Conservation (phyloP, 805 yeast species). For the Lipomyces lipofer region DNA sequence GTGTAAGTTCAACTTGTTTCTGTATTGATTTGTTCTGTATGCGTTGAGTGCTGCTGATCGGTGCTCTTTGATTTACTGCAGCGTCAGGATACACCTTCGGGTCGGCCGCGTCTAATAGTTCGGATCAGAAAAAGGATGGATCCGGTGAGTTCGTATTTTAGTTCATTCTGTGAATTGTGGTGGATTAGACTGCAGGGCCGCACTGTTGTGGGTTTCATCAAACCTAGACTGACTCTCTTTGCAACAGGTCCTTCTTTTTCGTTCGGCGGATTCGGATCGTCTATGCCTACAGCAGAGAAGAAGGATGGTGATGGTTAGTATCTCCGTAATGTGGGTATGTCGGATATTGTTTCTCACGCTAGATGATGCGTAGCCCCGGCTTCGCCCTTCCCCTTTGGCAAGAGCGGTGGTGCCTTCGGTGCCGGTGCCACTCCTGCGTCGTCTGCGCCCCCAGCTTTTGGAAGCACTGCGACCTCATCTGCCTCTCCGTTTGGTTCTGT, state of each 20-base stretch:
- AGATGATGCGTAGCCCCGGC: not conserved
- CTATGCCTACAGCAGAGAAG: not conserved
- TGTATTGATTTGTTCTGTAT: too few species aligned
- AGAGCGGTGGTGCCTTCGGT: not conserved
- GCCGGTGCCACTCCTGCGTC: constrained; percentile 1
- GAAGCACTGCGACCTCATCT: constrained; percentile 1
- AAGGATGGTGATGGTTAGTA: not conserved
- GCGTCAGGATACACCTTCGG: not conserved
- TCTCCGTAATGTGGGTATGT: not conserved
- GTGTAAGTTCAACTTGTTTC: too few species aligned
- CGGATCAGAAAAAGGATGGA: constrained; percentile 14
- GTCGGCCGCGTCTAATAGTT: not conserved
- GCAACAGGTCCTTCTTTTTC: not conserved
- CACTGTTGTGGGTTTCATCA: not conserved
- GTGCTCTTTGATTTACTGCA: not conserved
- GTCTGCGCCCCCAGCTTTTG: constrained; percentile 5
- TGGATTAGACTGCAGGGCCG: too few species aligned
- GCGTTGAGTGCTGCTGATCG: too few species aligned
- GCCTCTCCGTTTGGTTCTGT: not conserved
- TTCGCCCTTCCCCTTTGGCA: not conserved
- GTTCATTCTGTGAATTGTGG: not conserved
- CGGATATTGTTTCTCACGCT: not conserved
- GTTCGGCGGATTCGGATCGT: not conserved
- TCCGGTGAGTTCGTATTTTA: constrained; percentile 2
- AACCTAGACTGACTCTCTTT: too few species aligned